Evolutionary conservation across 371 early-diverging fungal genomes (phyloP), one percentile per base, ranked within the genome.

Genomic region (Mortierella sp.): DNA sequence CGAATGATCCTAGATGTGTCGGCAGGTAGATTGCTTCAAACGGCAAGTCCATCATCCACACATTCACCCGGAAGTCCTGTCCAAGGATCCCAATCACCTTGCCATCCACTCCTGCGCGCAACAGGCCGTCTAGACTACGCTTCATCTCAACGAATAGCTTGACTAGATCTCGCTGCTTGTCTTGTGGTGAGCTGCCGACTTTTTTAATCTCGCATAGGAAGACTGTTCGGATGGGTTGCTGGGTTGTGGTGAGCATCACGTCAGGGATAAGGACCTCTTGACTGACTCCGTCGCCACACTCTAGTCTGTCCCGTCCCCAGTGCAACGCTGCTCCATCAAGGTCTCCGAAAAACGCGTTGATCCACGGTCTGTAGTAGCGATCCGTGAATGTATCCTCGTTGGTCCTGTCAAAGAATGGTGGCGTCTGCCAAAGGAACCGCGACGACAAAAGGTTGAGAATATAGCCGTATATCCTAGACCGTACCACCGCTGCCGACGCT

Each of bases 371-470:
- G 38, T 47, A 73, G 38, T 47, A 73, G 8, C 73, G 73, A 11
- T 73, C 73, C 0, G 48, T 73, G n/a, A 73, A 54, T n/a, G 73
- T 47, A 73, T 73, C 73, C 48, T 73, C 73, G 26, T 73, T 73
- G 34, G 44, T 48, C 55, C 26, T 28, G 9, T 73, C 54, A 10
- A 68, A 68, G 24, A 68, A 68, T 8, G 68, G 68, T 10, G 68
- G 68, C 24, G 68, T 68, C 13, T 44, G 48, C 73, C 73, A 73
- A 24, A 73, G 73, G 8, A 55, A 44, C 34, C 42, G 38, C 9
- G 73, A 47, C 24, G 73, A 28, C 73, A 73, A 24, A 3, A 73
- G 19, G 54, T 54, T 73, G 34, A 38, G 73, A 11, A 48, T 47
- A 11, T 28, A 44, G 68, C 68, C 38, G 68, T 68, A 68, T 38